A percentile compares a stretch with the other conserved stretches of the same genome.
Conservation (phyloP, 257 asterid genomes). For the Ehretia macrophylla region DNA sequence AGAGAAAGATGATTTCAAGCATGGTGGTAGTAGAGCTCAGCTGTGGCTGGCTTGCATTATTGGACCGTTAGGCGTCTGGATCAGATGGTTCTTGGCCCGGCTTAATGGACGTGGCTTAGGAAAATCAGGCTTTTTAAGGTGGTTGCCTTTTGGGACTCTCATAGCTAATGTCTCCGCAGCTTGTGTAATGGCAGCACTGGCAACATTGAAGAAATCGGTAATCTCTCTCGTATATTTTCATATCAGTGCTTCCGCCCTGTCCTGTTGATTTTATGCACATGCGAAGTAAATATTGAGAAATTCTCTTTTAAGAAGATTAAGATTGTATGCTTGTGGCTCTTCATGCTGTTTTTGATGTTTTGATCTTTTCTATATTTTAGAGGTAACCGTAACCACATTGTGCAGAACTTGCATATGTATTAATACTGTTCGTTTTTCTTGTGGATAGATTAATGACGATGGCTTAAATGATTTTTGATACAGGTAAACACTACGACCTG, state of each 20-base stretch:
- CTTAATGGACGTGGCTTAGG: conserved; percentile 79
- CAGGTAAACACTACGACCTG: conserved; percentile 44
- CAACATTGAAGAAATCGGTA: conserved; percentile 65
- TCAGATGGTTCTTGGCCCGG: conserved; percentile 80
- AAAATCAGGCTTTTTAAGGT: conserved; percentile 38
- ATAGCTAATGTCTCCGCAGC: conserved; percentile 88
- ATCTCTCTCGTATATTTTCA: neutral
- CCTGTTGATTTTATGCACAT: too few relatives aligned
- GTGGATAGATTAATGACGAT: neutral
- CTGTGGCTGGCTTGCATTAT: conserved; percentile 73
- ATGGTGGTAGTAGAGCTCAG: conserved; percentile 46
- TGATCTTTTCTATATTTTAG: too few relatives aligned
- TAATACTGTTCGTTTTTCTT: neutral
- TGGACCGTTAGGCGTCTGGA: conserved; percentile 92
- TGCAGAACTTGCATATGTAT: neutral
- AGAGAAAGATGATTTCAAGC: conserved; percentile 37
- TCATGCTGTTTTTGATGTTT: too few relatives aligned
- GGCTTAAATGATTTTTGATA: neutral
- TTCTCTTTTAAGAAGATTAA: too few relatives aligned
- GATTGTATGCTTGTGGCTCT: too few relatives aligned
- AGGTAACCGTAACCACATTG: too few relatives aligned
- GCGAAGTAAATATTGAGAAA: too few relatives aligned
- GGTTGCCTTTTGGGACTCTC: conserved; percentile 93
- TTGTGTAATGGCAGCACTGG: conserved; percentile 81
- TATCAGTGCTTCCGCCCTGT: neutral